Percentiles rank a stretch among this genome's conserved stretches.
Evolutionary conservation across 176 grass and related monocot species (phyloP).

Genomic region (Carex cristatella): DNA sequence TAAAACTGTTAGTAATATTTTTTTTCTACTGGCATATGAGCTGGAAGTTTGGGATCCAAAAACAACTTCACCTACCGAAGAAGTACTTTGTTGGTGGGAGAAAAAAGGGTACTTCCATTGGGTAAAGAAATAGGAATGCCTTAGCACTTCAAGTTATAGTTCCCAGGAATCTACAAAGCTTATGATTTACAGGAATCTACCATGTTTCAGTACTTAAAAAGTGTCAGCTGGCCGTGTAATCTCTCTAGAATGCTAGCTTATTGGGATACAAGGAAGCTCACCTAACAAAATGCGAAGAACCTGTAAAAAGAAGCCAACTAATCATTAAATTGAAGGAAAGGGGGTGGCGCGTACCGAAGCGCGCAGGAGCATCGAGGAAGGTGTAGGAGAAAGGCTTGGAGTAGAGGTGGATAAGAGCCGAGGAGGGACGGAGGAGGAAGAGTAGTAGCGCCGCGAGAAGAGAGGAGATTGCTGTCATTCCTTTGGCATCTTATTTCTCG

Average conservation of each 20-base stretch:
- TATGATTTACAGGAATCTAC: too few relatives aligned
- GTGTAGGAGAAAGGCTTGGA: conserved; percentile 52
- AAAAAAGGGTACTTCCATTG: too few relatives aligned
- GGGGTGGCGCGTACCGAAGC: conserved; percentile 40
- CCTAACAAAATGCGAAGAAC: neutral
- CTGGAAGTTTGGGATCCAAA: neutral
- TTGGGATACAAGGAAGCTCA: too few relatives aligned
- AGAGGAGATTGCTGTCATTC: conserved; percentile 7
- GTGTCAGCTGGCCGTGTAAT: too few relatives aligned
- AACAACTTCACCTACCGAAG: neutral
- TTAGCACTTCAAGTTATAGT: too few relatives aligned
- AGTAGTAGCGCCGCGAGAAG: conserved; percentile 22
- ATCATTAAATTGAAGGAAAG: neutral
- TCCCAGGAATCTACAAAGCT: too few relatives aligned
- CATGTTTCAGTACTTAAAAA: too few relatives aligned
- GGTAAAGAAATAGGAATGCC: too few relatives aligned
- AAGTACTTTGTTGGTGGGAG: too few relatives aligned
- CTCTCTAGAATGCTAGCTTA: too few relatives aligned
- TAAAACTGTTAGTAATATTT: neutral
- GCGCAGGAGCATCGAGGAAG: conserved; percentile 72
- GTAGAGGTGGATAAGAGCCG: conserved; percentile 50
- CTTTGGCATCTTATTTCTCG: conserved; percentile 13
- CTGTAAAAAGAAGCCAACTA: neutral
- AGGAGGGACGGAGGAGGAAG: conserved; percentile 36
- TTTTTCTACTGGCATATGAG: neutral